Evolutionary conservation across 1,139 yeast species (phyloP).

Genomic region (Kazachstania sp.): DNA sequence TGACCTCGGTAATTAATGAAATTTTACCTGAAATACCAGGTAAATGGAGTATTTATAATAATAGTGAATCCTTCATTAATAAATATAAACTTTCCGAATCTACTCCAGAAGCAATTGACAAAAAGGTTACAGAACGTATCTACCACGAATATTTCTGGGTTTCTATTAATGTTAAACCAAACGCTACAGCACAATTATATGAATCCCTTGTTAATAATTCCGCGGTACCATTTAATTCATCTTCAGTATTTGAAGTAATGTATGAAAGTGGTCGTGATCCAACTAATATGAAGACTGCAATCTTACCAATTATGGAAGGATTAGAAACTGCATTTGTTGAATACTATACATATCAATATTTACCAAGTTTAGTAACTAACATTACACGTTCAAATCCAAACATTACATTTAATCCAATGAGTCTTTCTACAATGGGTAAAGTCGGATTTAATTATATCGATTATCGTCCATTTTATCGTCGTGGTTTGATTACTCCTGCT

Average conservation of each 20-base stretch:
- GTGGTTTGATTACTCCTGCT: constrained; percentile 51
- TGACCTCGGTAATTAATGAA: constrained; percentile 12
- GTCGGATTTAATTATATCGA: constrained; percentile 36
- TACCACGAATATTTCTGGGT: constrained; percentile 49
- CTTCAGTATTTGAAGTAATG: constrained; percentile 29
- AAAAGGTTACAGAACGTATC: constrained; percentile 35
- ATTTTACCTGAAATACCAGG: constrained; percentile 14
- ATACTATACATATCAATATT: constrained; percentile 23
- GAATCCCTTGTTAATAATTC: constrained; percentile 31
- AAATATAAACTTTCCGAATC: constrained; percentile 2
- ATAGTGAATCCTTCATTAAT: constrained; percentile 5
- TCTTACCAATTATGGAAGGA: constrained; percentile 35
- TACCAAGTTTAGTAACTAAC: constrained; percentile 23
- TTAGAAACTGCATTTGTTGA: constrained; percentile 31
- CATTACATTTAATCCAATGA: constrained; percentile 2
- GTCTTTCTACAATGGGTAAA: constrained; percentile 18
- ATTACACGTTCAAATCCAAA: constrained; percentile 10
- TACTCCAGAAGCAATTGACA: constrained; percentile 33
- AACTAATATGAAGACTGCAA: constrained; percentile 35
- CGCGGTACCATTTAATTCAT: constrained; percentile 21
- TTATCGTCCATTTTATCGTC: constrained; percentile 42
- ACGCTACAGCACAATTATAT: constrained; percentile 37
- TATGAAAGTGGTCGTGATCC: constrained; percentile 52
- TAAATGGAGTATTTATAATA: constrained; percentile 27
- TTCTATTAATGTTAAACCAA: constrained; percentile 40